Evolutionary conservation across 768 basidiomycete species (phyloP).

Genomic region (Russula lepida): DNA sequence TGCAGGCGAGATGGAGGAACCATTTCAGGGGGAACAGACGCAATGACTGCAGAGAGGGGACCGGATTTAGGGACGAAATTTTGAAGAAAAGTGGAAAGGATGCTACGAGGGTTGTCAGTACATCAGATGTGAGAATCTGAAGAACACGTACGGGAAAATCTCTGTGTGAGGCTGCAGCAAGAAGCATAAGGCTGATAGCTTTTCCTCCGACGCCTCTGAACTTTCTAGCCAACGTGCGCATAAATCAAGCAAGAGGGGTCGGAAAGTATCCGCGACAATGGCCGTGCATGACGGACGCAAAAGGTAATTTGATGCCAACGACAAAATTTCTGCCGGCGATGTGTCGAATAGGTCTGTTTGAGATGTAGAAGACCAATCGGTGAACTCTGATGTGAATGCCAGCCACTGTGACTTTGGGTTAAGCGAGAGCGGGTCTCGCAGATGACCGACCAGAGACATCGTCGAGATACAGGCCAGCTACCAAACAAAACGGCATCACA

Average conservation of each 20-base stretch:
- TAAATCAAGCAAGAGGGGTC: slow-evolving; percentile 73
- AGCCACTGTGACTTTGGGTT: slow-evolving; percentile 8
- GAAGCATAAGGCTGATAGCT: slow-evolving; percentile 50
- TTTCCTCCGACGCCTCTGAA: slow-evolving; percentile 39
- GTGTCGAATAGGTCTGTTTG: neutral
- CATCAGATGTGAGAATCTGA: slow-evolving; percentile 14
- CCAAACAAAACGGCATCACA: neutral
- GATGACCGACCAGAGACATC: slow-evolving; percentile 2
- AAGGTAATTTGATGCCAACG: slow-evolving; percentile 50
- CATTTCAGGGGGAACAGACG: slow-evolving; percentile 24
- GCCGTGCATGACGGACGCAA: slow-evolving; percentile 54
- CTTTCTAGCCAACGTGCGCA: slow-evolving; percentile 75
- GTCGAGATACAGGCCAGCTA: neutral
- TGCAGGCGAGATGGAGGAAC: slow-evolving; percentile 49
- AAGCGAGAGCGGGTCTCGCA: slow-evolving; percentile 12
- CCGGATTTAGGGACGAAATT: slow-evolving; percentile 40
- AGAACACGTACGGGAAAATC: slow-evolving; percentile 52
- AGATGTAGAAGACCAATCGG: neutral
- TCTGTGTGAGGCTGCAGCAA: slow-evolving; percentile 64
- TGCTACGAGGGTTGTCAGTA: slow-evolving; percentile 31
- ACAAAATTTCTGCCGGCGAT: slow-evolving; percentile 14
- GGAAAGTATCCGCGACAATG: slow-evolving; percentile 53
- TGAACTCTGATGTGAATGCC: slow-evolving; percentile 1
- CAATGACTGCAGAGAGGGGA: slow-evolving; percentile 41
- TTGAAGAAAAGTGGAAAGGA: slow-evolving; percentile 45